Evolutionary conservation across 176 grass and related monocot species (phyloP).

Genomic region (Chloris gayana): DNA sequence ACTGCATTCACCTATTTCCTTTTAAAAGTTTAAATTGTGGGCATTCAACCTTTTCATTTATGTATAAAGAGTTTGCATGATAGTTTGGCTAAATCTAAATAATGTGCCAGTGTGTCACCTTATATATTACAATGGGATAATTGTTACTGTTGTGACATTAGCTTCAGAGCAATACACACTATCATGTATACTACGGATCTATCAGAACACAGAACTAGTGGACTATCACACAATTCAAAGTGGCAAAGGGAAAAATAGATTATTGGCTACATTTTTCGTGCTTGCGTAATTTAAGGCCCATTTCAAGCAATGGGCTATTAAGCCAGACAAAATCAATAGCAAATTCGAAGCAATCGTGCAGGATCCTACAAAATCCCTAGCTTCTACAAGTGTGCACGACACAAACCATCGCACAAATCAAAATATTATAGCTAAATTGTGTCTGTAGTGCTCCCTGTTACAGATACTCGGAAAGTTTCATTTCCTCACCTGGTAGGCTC

Average conservation of each 20-base stretch:
- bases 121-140: not conserved
- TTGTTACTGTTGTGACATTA: not conserved
- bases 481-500: conserved; percentile 57
- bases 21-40: too few species aligned
- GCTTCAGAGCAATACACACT: not conserved
- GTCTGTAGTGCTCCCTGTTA: not conserved
- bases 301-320: too few species aligned
- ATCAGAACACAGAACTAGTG: conserved; percentile 17
- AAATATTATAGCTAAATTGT: not conserved
- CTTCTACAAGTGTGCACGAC: not conserved
- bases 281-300: not conserved
- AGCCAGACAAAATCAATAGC: not conserved
- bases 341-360: not conserved
- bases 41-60: too few species aligned
- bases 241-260: not conserved
- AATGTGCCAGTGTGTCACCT: not conserved
- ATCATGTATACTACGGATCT: not conserved
- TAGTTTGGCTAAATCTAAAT: too few species aligned
- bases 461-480: not conserved
- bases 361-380: not conserved
- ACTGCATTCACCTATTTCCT: not conserved
- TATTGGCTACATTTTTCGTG: not conserved
- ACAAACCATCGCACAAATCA: not conserved
- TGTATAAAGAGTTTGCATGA: too few species aligned
- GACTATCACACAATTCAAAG: not conserved